Evolutionary conservation across 139 green algal species (phyloP).

Genomic region (Coelastrella sp.): DNA sequence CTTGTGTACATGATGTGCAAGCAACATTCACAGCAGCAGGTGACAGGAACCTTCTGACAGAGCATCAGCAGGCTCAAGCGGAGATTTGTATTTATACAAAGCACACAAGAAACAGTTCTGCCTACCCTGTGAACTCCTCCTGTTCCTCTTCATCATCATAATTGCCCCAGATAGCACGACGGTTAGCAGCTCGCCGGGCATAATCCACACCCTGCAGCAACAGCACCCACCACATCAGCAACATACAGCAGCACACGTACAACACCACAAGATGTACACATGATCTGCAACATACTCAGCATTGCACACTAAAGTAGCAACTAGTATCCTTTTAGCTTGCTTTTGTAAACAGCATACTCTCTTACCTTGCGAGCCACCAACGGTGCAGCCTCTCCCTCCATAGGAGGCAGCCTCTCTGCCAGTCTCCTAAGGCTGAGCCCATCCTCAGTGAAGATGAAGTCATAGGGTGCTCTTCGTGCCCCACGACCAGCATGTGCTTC

Average conservation of each 20-base stretch:
- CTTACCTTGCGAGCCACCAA: conserved; percentile 19
- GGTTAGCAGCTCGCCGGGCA: conserved; percentile 18
- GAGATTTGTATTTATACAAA: background rate
- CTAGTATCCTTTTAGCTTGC: too few relatives aligned
- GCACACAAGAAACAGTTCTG: too few relatives aligned
- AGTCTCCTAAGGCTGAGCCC: conserved; percentile 71
- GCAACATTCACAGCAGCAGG: too few relatives aligned
- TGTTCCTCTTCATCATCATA: conserved; percentile 35
- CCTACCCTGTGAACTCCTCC: conserved; percentile 35
- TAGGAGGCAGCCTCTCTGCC: conserved; percentile 50
- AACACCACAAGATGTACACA: too few relatives aligned
- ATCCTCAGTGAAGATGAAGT: conserved; percentile 79
- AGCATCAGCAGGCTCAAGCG: background rate
- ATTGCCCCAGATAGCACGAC: conserved; percentile 15
- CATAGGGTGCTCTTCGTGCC: conserved; percentile 80
- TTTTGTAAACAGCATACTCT: background rate
- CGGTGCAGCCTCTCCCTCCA: conserved; percentile 41
- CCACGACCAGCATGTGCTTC: conserved; percentile 72
- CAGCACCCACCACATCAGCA: background rate
- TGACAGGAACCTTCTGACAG: background rate
- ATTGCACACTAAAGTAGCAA: too few relatives aligned
- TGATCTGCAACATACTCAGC: too few relatives aligned
- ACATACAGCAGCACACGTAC: too few relatives aligned
- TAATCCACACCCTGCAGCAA: conserved; percentile 27
- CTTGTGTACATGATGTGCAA: too few relatives aligned